Conservation (phyloP, 768 basidiomycete genomes). For the Rhodosporidiobolus odoratus region DNA sequence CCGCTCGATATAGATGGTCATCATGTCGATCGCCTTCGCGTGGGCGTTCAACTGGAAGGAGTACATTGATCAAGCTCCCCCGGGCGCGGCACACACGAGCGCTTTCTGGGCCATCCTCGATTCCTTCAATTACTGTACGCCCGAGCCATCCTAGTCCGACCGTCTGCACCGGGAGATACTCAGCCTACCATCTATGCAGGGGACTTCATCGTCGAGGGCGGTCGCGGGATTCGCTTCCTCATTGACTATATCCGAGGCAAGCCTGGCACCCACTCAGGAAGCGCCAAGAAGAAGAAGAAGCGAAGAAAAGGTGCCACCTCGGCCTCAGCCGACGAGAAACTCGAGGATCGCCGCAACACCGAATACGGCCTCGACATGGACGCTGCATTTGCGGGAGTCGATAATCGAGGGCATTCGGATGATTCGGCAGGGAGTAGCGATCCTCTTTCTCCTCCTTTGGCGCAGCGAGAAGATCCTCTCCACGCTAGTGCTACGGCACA, state of each 20-base stretch:
- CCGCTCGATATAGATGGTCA: conserved; percentile 63
- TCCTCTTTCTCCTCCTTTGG: too few species aligned
- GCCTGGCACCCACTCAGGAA: conserved; percentile 37
- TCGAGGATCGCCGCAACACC: not conserved
- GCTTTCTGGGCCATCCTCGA: conserved; percentile 71
- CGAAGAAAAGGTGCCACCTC: not conserved
- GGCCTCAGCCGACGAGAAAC: not conserved
- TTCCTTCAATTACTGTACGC: conserved; percentile 45
- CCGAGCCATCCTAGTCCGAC: not conserved
- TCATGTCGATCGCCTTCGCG: conserved; percentile 70
- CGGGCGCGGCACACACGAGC: conserved; percentile 47
- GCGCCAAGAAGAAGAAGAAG: conserved; percentile 23
- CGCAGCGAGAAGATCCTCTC: not conserved
- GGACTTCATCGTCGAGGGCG: conserved; percentile 66
- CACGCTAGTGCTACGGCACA: too few species aligned
- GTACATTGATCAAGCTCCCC: conserved; percentile 52
- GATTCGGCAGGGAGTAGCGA: too few species aligned
- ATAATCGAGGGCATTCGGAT: not conserved
- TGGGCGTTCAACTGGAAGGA: conserved; percentile 75
- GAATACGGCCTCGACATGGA: conserved; percentile 18
- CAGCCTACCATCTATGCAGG: conserved; percentile 45
- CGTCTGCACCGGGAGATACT: not conserved
- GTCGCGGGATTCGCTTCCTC: conserved; percentile 61
- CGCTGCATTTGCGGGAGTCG: conserved; percentile 24
- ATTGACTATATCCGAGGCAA: conserved; percentile 49